phyloP scores from a whole-genome alignment of 1,284 basidiomycete species.

The Microbotryomycetes sp. region DNA sequence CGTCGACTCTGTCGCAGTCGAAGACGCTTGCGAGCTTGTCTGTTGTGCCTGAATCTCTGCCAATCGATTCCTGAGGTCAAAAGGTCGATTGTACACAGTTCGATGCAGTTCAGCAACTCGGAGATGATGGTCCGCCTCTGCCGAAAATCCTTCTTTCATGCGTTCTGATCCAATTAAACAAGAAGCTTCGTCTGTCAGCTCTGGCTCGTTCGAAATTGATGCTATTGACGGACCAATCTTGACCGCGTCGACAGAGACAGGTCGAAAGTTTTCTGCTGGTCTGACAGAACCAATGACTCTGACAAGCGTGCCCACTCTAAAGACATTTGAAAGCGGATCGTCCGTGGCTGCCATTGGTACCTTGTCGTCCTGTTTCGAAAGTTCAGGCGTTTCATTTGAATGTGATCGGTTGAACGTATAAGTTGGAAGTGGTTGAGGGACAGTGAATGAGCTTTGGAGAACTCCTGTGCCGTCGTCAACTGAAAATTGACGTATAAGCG shows the following conservation, averaged over 20 bases:
- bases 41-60: constrained; percentile 3
- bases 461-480: constrained; percentile 27
- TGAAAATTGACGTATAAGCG: too few relatives aligned
- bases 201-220: not conserved
- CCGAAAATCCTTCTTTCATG: not conserved
- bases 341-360: too few relatives aligned
- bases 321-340: too few relatives aligned
- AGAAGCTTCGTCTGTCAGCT: constrained; percentile 4
- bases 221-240: not conserved
- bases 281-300: not conserved
- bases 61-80: constrained; percentile 6
- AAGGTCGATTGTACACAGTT: not conserved
- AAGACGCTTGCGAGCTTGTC: too few relatives aligned
- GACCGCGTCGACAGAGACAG: not conserved
- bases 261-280: too few relatives aligned
- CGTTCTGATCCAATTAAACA: not conserved
- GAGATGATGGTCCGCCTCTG: constrained; percentile 3
- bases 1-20: too few relatives aligned
- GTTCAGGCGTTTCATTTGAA: too few relatives aligned
- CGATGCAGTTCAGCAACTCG: constrained; percentile 4
- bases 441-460: not conserved
- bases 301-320: not conserved
- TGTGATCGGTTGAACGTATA: not conserved
- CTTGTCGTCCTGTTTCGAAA: too few relatives aligned
- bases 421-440: not conserved